A percentile compares a stretch with the other conserved stretches of the same genome.
phyloP scores from a whole-genome alignment of 805 yeast genomes.

The Ogataea kodamae region DNA sequence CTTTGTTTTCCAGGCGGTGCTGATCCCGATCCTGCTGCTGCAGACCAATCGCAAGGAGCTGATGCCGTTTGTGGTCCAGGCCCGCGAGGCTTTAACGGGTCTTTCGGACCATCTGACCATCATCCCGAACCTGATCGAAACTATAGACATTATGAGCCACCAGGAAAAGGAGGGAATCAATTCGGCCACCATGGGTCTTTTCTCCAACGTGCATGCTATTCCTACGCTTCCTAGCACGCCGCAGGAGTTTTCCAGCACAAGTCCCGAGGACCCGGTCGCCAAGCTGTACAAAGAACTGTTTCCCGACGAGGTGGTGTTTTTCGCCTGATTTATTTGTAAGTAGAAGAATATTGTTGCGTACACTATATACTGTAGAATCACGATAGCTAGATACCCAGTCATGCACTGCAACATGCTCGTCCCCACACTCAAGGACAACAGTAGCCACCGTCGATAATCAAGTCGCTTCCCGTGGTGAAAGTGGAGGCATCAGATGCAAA shows the following conservation, averaged over 20 bases:
- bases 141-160: conserved; percentile 8
- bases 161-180: conserved; percentile 1
- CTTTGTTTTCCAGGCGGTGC: conserved; percentile 51
- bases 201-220: conserved; percentile 8
- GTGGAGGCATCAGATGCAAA: conserved; percentile 53
- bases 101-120: conserved; percentile 4
- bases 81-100: conserved; percentile 7
- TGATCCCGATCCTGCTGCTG: conserved; percentile 40
- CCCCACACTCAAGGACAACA: conserved; percentile 10
- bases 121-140: conserved; percentile 6
- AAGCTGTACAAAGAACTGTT: conserved; percentile 9
- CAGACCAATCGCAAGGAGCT: conserved; percentile 1
- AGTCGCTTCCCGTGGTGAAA: conserved; percentile 48
- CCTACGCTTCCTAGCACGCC: neutral
- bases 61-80: conserved; percentile 3
- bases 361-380: too few relatives aligned
- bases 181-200: conserved; percentile 8
- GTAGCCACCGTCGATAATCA: conserved; percentile 51
- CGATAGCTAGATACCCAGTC: too few relatives aligned
- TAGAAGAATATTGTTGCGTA: too few relatives aligned
- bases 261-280: conserved; percentile 8
- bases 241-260: neutral
- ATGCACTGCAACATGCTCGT: too few relatives aligned
- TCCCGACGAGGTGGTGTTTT: conserved; percentile 6
- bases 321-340: too few relatives aligned